These are phyloP conservation scores for Cucumis hystrix DNA, from an alignment of 306 rosid species.

Conservation along the genomic window DNA sequence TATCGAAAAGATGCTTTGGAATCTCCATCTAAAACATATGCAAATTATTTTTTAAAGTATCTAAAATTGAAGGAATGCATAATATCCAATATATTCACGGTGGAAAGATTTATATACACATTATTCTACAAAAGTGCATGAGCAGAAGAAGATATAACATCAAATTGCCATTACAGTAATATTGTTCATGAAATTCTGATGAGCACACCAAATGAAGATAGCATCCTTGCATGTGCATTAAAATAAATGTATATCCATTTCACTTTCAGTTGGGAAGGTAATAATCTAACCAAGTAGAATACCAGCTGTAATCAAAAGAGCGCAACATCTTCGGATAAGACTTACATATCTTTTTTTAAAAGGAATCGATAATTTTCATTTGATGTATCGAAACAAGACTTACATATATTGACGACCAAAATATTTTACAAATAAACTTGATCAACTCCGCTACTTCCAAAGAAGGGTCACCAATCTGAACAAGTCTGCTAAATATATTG, in stretches of 20 bases:
- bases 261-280: not conserved
- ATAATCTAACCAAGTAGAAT: not conserved
- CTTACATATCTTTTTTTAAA: conserved; percentile 44
- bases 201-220: not conserved
- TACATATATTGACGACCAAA: conserved; percentile 99
- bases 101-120: not conserved
- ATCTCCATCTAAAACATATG: conserved; percentile 72
- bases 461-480: conserved; percentile 70
- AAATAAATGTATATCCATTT: not conserved
- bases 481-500: conserved; percentile 64
- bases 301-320: not conserved
- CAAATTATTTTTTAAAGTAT: not conserved
- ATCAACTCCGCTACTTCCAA: conserved; percentile 85
- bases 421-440: conserved; percentile 96
- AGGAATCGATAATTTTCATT: no score
- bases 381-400: not conserved
- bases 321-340: not conserved
- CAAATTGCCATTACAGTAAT: not conserved
- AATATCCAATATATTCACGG: not conserved
- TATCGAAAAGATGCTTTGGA: conserved; percentile 83
- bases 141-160: not conserved
- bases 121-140: not conserved
- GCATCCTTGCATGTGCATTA: not conserved
- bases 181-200: not conserved
- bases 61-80: not conserved